These are phyloP conservation scores for Trichaptum fuscoviolaceum DNA, from an alignment of 768 basidiomycete genomes.

Conservation along the genomic window DNA sequence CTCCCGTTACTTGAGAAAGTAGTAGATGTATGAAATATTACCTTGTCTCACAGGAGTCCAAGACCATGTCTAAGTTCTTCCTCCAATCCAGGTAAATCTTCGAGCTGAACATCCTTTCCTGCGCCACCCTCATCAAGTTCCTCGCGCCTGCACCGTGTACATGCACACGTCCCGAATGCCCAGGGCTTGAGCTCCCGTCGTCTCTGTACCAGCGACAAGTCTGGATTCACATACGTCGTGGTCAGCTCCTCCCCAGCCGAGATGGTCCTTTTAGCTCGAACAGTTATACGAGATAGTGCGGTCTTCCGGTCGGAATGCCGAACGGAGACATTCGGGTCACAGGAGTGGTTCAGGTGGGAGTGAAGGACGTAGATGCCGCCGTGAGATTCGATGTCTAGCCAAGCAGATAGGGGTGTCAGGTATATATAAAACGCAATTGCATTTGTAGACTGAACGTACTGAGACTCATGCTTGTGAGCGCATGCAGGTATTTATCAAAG, in stretches of 20 bases:
- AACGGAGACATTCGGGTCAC: constrained; percentile 73
- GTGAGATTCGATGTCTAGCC: constrained; percentile 72
- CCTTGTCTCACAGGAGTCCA: constrained; percentile 8
- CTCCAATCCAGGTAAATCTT: constrained; percentile 12
- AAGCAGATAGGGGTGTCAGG: neutral
- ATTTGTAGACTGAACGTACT: constrained; percentile 43
- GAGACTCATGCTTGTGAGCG: constrained; percentile 73
- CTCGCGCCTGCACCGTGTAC: constrained; percentile 64
- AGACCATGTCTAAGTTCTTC: constrained; percentile 16
- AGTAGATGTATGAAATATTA: neutral
- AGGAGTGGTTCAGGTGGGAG: constrained; percentile 84
- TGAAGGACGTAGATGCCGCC: constrained; percentile 84
- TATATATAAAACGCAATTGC: neutral
- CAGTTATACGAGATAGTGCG: constrained; percentile 67
- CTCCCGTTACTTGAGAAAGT: too few relatives aligned
- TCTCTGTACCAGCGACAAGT: constrained; percentile 37
- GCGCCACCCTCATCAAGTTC: constrained; percentile 25
- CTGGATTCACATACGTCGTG: constrained; percentile 76
- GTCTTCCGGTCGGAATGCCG: constrained; percentile 68
- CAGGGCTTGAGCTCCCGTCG: constrained; percentile 55
- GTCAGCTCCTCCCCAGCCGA: constrained; percentile 67
- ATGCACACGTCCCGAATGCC: constrained; percentile 71
- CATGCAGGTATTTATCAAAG: constrained; percentile 69
- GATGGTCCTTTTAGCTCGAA: constrained; percentile 64
- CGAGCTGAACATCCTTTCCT: constrained; percentile 7